Percentiles rank a stretch among this genome's conserved stretches.
phyloP scores from a whole-genome alignment of 306 rosid species.

The Spatholobus suberectus region DNA sequence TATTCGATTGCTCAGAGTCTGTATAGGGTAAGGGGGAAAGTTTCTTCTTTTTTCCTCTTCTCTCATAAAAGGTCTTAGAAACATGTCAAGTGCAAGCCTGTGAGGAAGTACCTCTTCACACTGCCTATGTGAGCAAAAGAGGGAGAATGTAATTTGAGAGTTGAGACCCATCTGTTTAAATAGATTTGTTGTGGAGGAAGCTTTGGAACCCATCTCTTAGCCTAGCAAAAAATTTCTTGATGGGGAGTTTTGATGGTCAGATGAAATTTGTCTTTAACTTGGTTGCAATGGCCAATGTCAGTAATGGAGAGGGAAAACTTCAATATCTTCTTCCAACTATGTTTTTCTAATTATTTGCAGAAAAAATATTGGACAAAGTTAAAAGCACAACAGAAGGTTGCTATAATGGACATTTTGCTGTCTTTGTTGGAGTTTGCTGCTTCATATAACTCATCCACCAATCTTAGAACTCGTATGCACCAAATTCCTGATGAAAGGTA shows the following conservation, averaged over 20 bases:
- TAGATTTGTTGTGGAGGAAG: slow-evolving; percentile 18
- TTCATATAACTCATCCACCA: slow-evolving; percentile 83
- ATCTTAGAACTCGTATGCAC: slow-evolving; percentile 92
- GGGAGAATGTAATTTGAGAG: slow-evolving; percentile 24
- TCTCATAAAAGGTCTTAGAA: not conserved
- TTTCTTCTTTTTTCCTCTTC: not conserved
- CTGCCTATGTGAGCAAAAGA: slow-evolving; percentile 23
- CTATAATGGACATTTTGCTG: slow-evolving; percentile 80
- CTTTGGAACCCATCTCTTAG: not conserved
- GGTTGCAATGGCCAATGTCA: slow-evolving; percentile 2
- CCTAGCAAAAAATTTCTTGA: slow-evolving; percentile 19
- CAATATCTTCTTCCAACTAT: slow-evolving; percentile 20
- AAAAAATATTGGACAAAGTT: slow-evolving; percentile 93
- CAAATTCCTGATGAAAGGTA: slow-evolving; percentile 89
- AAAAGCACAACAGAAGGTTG: slow-evolving; percentile 72
- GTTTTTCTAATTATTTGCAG: slow-evolving; percentile 62
- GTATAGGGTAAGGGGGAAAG: not conserved
- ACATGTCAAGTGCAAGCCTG: slow-evolving; percentile 4
- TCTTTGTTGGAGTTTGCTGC: slow-evolving; percentile 92
- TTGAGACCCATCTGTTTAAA: slow-evolving; percentile 28
- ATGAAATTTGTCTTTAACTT: slow-evolving; percentile 18
- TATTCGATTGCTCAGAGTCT: slow-evolving; percentile 25
- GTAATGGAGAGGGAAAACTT: slow-evolving; percentile 15
- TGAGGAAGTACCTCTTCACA: slow-evolving; percentile 1
- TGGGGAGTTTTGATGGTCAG: slow-evolving; percentile 21